These are phyloP conservation scores for Yamadazyma triangularis DNA, from an alignment of 1,139 yeast species.

Conservation along the genomic window DNA sequence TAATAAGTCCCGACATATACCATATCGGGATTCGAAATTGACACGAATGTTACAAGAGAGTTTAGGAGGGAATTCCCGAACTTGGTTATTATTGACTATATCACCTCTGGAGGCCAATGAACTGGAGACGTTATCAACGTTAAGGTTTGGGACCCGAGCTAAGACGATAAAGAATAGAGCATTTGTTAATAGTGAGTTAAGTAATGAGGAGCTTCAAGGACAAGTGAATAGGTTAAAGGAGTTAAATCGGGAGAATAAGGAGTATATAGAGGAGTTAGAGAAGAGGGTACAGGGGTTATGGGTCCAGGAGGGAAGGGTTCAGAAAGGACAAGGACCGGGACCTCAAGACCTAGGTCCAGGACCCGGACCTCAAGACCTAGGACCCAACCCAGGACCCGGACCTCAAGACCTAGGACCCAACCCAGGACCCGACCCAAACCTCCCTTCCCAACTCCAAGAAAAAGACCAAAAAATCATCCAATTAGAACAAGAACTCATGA, in stretches of 20 bases:
- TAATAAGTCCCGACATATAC: constrained; percentile 60
- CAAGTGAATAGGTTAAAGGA: constrained; percentile 46
- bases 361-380: no score
- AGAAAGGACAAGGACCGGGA: no score
- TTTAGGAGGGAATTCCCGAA: constrained; percentile 82
- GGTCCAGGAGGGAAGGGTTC: no score
- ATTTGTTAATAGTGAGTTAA: constrained; percentile 64
- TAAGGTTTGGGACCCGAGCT: constrained; percentile 79
- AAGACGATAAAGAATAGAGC: constrained; percentile 67
- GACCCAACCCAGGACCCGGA: constrained; percentile 7
- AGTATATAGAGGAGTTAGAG: constrained; percentile 47
- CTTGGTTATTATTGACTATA: constrained; percentile 74
- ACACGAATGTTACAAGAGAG: constrained; percentile 83
- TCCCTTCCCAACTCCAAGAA: constrained; percentile 14
- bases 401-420: constrained; percentile 6
- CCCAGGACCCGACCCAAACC: constrained; percentile 8
- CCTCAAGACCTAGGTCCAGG: neutral
- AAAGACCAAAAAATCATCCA: constrained; percentile 35
- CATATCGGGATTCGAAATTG: constrained; percentile 79
- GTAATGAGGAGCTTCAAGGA: constrained; percentile 50
- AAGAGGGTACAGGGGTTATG: constrained; percentile 4
- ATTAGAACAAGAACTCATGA: constrained; percentile 33
- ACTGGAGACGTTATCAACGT: constrained; percentile 69
- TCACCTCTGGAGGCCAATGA: constrained; percentile 64
- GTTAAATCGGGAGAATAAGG: constrained; percentile 39